Evolutionary conservation across 1,284 basidiomycete genomes (phyloP).

Genomic region (Malassezia globosa): DNA sequence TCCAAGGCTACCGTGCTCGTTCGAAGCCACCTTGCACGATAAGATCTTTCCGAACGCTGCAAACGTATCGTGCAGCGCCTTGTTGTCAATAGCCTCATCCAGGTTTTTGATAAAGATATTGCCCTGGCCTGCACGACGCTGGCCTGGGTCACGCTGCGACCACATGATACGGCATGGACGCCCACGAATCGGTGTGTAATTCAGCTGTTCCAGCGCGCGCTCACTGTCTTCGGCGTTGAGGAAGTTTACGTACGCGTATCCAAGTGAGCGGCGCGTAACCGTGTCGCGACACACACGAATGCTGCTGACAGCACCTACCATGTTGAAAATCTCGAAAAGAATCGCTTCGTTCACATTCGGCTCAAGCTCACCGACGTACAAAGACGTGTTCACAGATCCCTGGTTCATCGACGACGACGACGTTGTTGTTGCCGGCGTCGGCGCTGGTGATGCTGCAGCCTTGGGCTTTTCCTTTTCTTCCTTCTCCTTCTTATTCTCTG

Average conservation of each 20-base stretch:
- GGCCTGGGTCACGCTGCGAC: constrained; percentile 98
- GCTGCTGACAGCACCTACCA: constrained; percentile 97
- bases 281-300: constrained; percentile 99
- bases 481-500: neutral
- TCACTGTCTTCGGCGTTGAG: constrained; percentile 94
- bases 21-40: constrained; percentile 88
- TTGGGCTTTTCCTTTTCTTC: constrained; percentile 7
- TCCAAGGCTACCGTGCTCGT: constrained; percentile 42
- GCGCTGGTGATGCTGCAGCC: too few species aligned
- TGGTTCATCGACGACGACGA: constrained; percentile 5
- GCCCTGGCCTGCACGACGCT: constrained; percentile 98
- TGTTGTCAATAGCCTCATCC: constrained; percentile 97
- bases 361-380: constrained; percentile 99
- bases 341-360: constrained; percentile 96
- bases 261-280: constrained; percentile 96
- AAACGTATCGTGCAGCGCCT: constrained; percentile 99
- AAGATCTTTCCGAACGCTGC: constrained; percentile 97
- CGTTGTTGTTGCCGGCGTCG: too few species aligned
- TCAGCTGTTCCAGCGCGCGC: constrained; percentile 96
- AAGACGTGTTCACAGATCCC: constrained; percentile 55
- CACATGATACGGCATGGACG: constrained; percentile 99
- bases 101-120: constrained; percentile 99
- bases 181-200: constrained; percentile 97
- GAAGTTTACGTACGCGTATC: constrained; percentile 99
- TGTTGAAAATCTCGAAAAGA: constrained; percentile 99